These are phyloP conservation scores for Picea engelmannii DNA, from an alignment of 83 land plant species.

Conservation along the genomic window DNA sequence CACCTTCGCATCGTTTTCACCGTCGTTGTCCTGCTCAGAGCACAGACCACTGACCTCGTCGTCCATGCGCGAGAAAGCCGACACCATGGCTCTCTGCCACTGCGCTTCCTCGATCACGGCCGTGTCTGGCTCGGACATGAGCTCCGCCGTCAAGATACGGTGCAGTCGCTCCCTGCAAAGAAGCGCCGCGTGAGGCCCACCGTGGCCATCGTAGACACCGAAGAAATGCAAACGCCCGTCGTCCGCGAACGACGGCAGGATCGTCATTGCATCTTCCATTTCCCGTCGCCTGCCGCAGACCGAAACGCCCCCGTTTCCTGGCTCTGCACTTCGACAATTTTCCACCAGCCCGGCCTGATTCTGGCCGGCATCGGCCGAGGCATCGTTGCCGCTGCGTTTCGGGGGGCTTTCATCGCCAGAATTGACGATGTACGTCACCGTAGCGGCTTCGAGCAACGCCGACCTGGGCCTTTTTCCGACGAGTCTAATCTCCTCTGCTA, in stretches of 20 bases:
- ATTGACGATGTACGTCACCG: not conserved
- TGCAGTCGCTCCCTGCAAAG: constrained; percentile 36
- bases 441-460: too few species aligned
- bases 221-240: constrained; percentile 45
- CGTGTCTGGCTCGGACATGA: not conserved
- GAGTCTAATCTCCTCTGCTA: too few species aligned
- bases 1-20: not conserved
- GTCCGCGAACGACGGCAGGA: constrained; percentile 29
- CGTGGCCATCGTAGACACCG: constrained; percentile 62
- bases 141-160: constrained; percentile 21
- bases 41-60: not conserved
- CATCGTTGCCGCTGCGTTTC: too few species aligned
- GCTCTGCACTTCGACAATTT: not conserved
- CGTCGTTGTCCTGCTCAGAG: not conserved
- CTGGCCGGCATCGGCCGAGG: not conserved
- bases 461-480: too few species aligned
- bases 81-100: constrained; percentile 22
- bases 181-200: constrained; percentile 30
- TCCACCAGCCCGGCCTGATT: not conserved
- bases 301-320: not conserved
- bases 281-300: constrained; percentile 39
- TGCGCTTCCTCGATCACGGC: not conserved
- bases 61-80: constrained; percentile 25
- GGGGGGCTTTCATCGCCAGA: not conserved
- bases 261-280: constrained; percentile 72